phyloP scores from a whole-genome alignment of 1,284 basidiomycete species.

The Trichosporon asahii region DNA sequence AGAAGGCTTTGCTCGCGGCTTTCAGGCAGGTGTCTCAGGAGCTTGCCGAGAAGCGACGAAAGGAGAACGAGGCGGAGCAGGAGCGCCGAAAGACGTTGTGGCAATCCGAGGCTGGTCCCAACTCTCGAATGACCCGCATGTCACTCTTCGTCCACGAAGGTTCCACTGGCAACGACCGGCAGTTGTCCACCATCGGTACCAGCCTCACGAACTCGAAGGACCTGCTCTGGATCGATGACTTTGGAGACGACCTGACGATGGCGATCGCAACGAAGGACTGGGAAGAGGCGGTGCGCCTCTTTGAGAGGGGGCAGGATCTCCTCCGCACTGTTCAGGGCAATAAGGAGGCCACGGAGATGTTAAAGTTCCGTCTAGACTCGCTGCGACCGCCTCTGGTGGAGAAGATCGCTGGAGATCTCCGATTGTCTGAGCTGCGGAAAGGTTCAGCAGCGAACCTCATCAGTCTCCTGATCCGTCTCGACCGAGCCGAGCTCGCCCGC shows the following conservation, averaged over 20 bases:
- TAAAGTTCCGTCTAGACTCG: constrained; percentile 61
- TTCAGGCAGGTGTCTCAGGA: constrained; percentile 92
- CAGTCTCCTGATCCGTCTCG: constrained; percentile 67
- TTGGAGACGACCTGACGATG: constrained; percentile 86
- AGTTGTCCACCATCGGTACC: constrained; percentile 62
- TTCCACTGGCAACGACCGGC: constrained; percentile 54
- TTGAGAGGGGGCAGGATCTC: constrained; percentile 78
- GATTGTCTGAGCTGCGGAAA: constrained; percentile 73
- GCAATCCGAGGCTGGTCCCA: constrained; percentile 56
- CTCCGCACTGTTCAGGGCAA: constrained; percentile 57
- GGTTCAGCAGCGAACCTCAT: constrained; percentile 69
- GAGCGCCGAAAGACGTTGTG: constrained; percentile 78
- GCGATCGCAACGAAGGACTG: constrained; percentile 85
- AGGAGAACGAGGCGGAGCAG: constrained; percentile 87
- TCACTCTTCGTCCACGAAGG: constrained; percentile 24
- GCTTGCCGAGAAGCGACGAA: constrained; percentile 76
- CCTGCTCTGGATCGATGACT: constrained; percentile 79
- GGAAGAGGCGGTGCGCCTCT: constrained; percentile 75
- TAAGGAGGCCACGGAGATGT: constrained; percentile 32
- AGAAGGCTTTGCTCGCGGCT: constrained; percentile 76
- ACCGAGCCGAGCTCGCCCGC: constrained; percentile 73
- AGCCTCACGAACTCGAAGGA: constrained; percentile 62
- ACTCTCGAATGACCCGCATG: constrained; percentile 20
- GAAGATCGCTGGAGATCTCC: constrained; percentile 70
- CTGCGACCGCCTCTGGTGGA: constrained; percentile 68